Conservation (phyloP, 2,329 filamentous ascomycete species). For the Davidsoniella virescens region DNA sequence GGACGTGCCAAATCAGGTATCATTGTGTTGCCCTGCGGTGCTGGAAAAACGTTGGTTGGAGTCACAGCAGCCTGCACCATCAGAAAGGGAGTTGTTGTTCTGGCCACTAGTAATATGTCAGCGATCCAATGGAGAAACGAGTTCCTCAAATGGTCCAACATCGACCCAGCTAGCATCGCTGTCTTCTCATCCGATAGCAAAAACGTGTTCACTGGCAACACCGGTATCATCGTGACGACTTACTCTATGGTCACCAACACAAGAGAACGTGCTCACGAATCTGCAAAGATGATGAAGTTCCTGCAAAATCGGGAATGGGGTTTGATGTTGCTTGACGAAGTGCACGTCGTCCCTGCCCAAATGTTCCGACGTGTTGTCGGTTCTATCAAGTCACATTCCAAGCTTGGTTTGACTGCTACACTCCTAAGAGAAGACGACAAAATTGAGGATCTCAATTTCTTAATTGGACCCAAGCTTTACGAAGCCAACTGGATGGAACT, state of each 20-base stretch:
- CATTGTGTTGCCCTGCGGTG: constrained; percentile 90
- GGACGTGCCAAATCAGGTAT: constrained; percentile 93
- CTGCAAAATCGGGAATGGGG: constrained; percentile 85
- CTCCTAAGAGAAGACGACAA: constrained; percentile 94
- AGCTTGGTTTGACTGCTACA: constrained; percentile 86
- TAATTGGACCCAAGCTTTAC: constrained; percentile 93
- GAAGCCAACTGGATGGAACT: constrained; percentile 99
- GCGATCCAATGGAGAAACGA: constrained; percentile 94
- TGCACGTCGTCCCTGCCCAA: constrained; percentile 91
- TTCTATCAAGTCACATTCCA: constrained; percentile 85
- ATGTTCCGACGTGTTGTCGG: constrained; percentile 93
- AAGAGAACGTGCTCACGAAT: constrained; percentile 73
- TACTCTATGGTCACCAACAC: constrained; percentile 98
- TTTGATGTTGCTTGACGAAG: constrained; percentile 90
- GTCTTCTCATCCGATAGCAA: constrained; percentile 93
- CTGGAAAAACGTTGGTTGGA: constrained; percentile 93
- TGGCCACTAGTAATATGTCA: constrained; percentile 96
- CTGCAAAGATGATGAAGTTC: constrained; percentile 96
- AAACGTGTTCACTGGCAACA: constrained; percentile 67
- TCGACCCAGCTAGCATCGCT: constrained; percentile 77
- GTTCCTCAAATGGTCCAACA: constrained; percentile 97
- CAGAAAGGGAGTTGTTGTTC: constrained; percentile 87
- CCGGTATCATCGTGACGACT: constrained; percentile 91
- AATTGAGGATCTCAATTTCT: constrained; percentile 90
- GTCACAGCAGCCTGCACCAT: constrained; percentile 96